Conservation (phyloP, 805 yeast genomes). For the Candida coquimbonensis region DNA sequence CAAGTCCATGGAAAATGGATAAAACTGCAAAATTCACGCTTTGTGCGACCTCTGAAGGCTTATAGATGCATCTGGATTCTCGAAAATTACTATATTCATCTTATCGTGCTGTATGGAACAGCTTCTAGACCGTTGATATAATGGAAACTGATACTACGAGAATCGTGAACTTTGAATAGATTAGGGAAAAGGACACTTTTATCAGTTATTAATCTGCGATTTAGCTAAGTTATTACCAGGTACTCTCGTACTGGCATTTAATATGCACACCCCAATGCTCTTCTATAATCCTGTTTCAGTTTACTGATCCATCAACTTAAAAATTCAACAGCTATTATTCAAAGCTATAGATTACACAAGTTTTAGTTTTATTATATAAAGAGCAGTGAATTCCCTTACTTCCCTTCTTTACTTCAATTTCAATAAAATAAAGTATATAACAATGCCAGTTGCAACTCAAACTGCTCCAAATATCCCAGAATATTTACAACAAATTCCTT, state of each 20-base stretch:
- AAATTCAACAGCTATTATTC: too few species aligned
- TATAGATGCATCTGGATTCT: neutral
- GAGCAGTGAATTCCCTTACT: neutral
- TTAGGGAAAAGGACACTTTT: too few species aligned
- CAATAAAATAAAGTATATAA: neutral
- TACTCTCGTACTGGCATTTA: too few species aligned
- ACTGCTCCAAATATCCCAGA: neutral
- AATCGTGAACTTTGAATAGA: neutral
- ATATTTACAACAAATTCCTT: constrained; percentile 2
- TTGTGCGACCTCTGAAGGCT: too few species aligned
- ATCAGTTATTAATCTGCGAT: too few species aligned
- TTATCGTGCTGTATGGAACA: too few species aligned
- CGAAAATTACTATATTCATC: neutral
- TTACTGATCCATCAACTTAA: neutral
- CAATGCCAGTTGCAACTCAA: constrained; percentile 4
- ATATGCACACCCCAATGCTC: neutral
- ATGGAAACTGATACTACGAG: too few species aligned
- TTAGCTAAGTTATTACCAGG: too few species aligned
- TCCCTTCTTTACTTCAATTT: neutral
- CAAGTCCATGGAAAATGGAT: neutral
- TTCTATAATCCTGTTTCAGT: neutral
- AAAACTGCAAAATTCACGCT: too few species aligned
- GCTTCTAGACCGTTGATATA: neutral
- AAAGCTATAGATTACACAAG: neutral
- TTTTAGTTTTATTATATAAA: neutral